Base-by-base conservation (phyloP, 441 rosid species). In the Populus trichocarpa region DNA sequence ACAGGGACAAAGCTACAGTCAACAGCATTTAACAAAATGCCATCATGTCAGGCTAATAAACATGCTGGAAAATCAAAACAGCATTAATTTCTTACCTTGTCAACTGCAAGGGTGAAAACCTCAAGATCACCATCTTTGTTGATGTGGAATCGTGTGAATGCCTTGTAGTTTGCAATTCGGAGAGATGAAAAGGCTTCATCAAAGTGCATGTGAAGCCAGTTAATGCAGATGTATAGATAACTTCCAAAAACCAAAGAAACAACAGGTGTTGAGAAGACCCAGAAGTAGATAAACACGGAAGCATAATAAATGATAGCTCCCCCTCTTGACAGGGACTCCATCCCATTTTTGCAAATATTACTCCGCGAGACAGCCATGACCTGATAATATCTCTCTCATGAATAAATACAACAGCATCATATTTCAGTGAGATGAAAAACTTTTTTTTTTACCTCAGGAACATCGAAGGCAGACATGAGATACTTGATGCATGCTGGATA, bases 151-250 rank as follows among this genome's bases (percentile, higher is more conserved):
- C 98, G 91, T 22, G 99, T 91, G 74, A 96, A 93, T 70, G 98
- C 83, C 86, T 96, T 96, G 91, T 96, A 94, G 83, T 96, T 96
- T 83, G 99, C 99, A 78, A 96, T 96, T 82, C 99, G 88, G 33
- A 96, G 96, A 0, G 99, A 96, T 18, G 99, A 96, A 87, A 96
- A 96, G 67, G 99, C 99, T 87, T 96, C 99, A 66, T 96, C 98
- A 61, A 96, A 96, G 88, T 96, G 99, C 74, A 96, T 66, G 84
- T 94, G 98, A 82, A 96, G 87, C 99, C 98, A 96, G 88, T 96
- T 96, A 81, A 96, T 93, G 88, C 97, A 93, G 78, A 96, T 88
- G 83, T 96, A 96, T 80, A 96, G 83, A 89, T 96, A 94, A 87
- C 98, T 94, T 81, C 99, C 99, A 75, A 96, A 93, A 75, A 96